A percentile compares a stretch with the other conserved stretches of the same genome.
These are phyloP conservation scores for Geotrichum reessii DNA, from an alignment of 1,139 yeast genomes.

Conservation along the genomic window DNA sequence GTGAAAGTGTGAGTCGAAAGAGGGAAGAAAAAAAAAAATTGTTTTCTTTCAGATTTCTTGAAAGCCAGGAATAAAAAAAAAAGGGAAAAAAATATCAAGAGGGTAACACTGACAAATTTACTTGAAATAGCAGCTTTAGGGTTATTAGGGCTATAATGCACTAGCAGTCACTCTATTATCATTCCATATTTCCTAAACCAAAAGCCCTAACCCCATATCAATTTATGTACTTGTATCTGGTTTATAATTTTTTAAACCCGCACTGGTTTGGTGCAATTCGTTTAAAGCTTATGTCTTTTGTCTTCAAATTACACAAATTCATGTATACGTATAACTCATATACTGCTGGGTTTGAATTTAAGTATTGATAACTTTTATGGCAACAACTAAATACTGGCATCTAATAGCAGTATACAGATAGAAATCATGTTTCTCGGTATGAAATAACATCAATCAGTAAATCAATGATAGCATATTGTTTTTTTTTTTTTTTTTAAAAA, in stretches of 20 bases:
- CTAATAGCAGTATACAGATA: too few relatives aligned
- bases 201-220: neutral
- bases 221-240: too few relatives aligned
- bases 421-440: too few relatives aligned
- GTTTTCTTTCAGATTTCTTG: neutral
- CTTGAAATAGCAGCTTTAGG: neutral
- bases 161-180: neutral
- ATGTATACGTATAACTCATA: too few relatives aligned
- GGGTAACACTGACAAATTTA: neutral
- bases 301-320: too few relatives aligned
- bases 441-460: too few relatives aligned
- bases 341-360: too few relatives aligned
- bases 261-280: neutral
- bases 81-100: neutral
- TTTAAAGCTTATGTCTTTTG: too few relatives aligned
- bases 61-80: neutral
- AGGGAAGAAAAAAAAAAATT: neutral
- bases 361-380: too few relatives aligned
- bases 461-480: too few relatives aligned
- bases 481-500: too few relatives aligned
- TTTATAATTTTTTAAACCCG: neutral
- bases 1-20: slow-evolving; percentile 8
- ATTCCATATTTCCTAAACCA: neutral
- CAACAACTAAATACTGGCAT: too few relatives aligned
- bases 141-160: neutral